Evolutionary conservation across 805 yeast genomes (phyloP), one percentile per base, ranked within the genome.

Genomic region (Candida quercuum): DNA sequence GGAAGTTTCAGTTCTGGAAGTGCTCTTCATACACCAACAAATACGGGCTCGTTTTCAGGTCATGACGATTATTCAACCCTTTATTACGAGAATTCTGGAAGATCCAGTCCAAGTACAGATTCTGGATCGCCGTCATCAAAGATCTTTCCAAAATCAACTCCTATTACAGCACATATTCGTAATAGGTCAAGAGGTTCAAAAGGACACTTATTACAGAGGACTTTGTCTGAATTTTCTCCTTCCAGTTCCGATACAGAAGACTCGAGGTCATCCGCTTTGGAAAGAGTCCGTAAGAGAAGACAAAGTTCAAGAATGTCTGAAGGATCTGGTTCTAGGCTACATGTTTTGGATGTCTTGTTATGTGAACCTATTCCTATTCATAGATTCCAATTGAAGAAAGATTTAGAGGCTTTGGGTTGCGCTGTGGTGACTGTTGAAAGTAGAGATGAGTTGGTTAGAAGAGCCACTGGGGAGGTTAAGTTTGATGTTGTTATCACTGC

Each of bases 291-390:
- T 28, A 71, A 68, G 41, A 64, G 86, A 41, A 60, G 85, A 37
- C 76, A 73, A 49, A 68, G 77, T 33, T 61, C 78, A 8, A 61
- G 48, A 40, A 46, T 51, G 42, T 49, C 59, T 1, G 56, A 55
- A n/a, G 28, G 36, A 3, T 43, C 48, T 2, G 30, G 38, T 8
- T 43, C 38, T 2, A 42, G 42, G 16, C 25, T 54, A 1, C 69
- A 67, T 25, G 49, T 57, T 3, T 58, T 84, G 47, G 89, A 86
- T 55, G 79, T 88, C 5, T 64, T 91, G 32, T 66, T 87, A 12
- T 88, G 96, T 59, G 96, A 87, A 51, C 87, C 93, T 2, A 85
- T 86, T 42, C 93, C 96, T 0, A 82, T 82, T 39, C 80, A 86
- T 47, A 63, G 95, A 34, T 85, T 75, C 51, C 69, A 86, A 12